These are phyloP conservation scores for Simmondsia chinensis DNA, from an alignment of 148 eudicot species.

Conservation along the genomic window DNA sequence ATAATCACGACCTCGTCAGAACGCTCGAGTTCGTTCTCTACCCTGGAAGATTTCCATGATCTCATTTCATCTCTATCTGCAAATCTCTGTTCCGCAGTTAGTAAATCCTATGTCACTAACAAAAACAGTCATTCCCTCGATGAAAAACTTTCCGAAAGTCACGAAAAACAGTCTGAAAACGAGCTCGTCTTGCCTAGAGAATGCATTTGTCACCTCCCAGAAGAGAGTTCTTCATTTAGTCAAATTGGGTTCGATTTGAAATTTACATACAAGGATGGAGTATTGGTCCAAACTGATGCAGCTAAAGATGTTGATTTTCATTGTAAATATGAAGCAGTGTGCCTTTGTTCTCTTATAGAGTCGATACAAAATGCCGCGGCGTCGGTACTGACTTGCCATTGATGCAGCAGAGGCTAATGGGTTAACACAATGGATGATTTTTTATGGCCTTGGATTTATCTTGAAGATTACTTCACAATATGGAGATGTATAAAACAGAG, in stretches of 20 bases:
- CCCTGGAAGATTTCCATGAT: conserved; percentile 71
- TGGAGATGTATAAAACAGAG: no score
- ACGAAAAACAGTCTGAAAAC: conserved; percentile 8
- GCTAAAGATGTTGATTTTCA: conserved; percentile 40
- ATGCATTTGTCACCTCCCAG: conserved; percentile 50
- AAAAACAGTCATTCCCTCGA: conserved; percentile 3
- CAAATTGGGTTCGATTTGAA: conserved; percentile 16
- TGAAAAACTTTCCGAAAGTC: conserved; percentile 6
- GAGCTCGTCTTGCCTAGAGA: conserved; percentile 17
- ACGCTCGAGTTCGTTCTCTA: conserved; percentile 23
- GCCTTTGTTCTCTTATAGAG: conserved; percentile 81
- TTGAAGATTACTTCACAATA: no score
- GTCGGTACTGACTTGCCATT: conserved; percentile 29
- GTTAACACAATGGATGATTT: no score
- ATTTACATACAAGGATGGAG: conserved; percentile 55
- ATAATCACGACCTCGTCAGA: conserved; percentile 31
- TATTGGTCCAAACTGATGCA: conserved; percentile 35
- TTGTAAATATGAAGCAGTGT: conserved; percentile 75
- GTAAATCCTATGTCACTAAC: conserved; percentile 26
- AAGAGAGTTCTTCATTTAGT: conserved; percentile 10
- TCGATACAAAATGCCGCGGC: conserved; percentile 38
- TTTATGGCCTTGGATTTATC: not conserved
- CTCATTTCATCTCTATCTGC: conserved; percentile 47
- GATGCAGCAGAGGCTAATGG: no score
- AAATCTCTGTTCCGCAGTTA: conserved; percentile 44